Evolutionary conservation across 495 filamentous ascomycete genomes (phyloP).

Genomic region (Aspergillus cavernicola): DNA sequence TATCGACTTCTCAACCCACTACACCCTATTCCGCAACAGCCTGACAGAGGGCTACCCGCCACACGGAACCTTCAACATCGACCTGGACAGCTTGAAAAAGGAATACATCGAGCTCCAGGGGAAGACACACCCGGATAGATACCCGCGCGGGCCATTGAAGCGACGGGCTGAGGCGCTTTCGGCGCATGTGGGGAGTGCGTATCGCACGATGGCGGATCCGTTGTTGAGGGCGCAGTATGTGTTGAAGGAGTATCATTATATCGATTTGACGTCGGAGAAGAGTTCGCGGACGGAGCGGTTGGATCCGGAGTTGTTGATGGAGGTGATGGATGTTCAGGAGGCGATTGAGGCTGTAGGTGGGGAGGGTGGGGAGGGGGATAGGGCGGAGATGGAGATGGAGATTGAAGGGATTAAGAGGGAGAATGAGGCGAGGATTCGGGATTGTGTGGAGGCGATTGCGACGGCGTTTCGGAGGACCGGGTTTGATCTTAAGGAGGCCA

Average conservation of each 20-base stretch:
- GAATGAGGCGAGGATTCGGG: conserved; percentile 65
- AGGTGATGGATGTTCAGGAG: conserved; percentile 85
- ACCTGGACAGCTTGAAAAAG: conserved; percentile 59
- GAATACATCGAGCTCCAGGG: conserved; percentile 87
- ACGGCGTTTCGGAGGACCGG: conserved; percentile 59
- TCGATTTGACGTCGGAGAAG: conserved; percentile 71
- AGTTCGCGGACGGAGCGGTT: conserved; percentile 59
- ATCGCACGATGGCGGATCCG: conserved; percentile 73
- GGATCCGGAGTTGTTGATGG: conserved; percentile 71
- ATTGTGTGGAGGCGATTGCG: conserved; percentile 56
- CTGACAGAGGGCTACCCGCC: conserved; percentile 82
- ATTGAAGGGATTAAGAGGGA: conserved; percentile 55
- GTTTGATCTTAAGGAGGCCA: conserved; percentile 64
- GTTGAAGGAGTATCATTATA: conserved; percentile 58
- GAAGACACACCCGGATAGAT: conserved; percentile 78
- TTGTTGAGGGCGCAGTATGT: conserved; percentile 82
- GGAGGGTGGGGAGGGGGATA: conserved; percentile 51
- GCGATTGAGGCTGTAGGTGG: conserved; percentile 63
- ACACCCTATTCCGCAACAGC: conserved; percentile 82
- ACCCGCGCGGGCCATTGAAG: conserved; percentile 51
- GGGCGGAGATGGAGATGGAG: conserved; percentile 52
- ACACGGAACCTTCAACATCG: conserved; percentile 66
- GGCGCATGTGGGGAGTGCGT: conserved; percentile 82
- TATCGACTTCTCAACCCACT: conserved; percentile 58
- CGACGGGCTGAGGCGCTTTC: conserved; percentile 66